Conservation (phyloP, 371 early-diverging fungal genomes). For the Saksenaea vasiformis region DNA sequence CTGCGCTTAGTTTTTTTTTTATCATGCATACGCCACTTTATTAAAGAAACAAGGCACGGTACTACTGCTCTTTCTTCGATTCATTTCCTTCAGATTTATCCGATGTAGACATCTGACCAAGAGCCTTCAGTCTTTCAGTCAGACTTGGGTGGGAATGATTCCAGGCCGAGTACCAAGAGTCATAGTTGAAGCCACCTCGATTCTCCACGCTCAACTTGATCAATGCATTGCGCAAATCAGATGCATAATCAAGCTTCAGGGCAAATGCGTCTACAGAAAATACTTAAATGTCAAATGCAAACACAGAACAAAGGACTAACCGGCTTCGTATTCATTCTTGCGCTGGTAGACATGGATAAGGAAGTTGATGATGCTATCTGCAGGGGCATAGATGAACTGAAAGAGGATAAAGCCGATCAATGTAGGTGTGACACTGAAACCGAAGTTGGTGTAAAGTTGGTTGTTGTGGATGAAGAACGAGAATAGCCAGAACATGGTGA, state of each 20-base stretch:
- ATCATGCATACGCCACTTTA: too few relatives aligned
- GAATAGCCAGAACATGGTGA: conserved; percentile 87
- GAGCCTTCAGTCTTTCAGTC: conserved; percentile 84
- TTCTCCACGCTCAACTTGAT: conserved; percentile 94
- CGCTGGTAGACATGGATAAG: conserved; percentile 83
- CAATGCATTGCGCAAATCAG: conserved; percentile 76
- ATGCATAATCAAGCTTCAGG: conserved; percentile 83
- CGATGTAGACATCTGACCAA: conserved; percentile 51
- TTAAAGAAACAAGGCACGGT: too few relatives aligned
- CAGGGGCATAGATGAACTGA: conserved; percentile 77
- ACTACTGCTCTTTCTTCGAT: conserved; percentile 23
- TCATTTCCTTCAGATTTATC: conserved; percentile 39
- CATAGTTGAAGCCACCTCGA: conserved; percentile 86
- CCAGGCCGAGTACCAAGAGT: conserved; percentile 90
- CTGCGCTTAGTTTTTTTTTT: too few relatives aligned
- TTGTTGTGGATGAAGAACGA: conserved; percentile 70
- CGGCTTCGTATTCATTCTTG: conserved; percentile 92
- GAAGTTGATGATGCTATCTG: conserved; percentile 78
- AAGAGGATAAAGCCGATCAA: conserved; percentile 90
- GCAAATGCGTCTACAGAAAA: conserved; percentile 80
- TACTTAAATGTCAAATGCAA: not conserved
- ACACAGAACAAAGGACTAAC: conserved; percentile 17
- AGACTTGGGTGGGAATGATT: conserved; percentile 95
- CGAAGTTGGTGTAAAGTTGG: conserved; percentile 83
- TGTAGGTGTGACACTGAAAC: conserved; percentile 76